phyloP scores from a whole-genome alignment of 106 monocot species.

The Phalaenopsis equestris region DNA sequence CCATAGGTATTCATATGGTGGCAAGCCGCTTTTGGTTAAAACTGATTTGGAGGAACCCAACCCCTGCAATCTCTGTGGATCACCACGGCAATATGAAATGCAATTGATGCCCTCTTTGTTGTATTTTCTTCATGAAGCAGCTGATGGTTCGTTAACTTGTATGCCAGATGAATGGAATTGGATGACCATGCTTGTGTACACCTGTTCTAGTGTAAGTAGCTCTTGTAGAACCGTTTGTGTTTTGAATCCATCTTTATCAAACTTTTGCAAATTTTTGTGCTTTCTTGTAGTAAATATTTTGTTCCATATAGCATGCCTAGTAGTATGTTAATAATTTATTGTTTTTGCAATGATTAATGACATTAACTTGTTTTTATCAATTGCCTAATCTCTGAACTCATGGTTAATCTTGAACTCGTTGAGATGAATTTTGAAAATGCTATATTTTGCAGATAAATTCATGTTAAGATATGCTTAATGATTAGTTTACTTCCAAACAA shows the following conservation, averaged over 20 bases:
- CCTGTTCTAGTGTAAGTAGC: conserved; percentile 63
- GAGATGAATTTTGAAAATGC: not conserved
- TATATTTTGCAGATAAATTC: not conserved
- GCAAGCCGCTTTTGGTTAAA: conserved; percentile 53
- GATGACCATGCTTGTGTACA: conserved; percentile 74
- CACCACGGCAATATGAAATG: conserved; percentile 62
- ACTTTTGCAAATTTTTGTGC: not conserved
- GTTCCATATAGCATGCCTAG: not conserved
- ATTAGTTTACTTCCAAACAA: not conserved
- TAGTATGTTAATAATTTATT: not conserved
- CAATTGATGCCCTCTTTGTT: conserved; percentile 88
- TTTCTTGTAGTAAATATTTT: not conserved
- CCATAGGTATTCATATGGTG: conserved; percentile 68
- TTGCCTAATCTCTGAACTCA: not conserved
- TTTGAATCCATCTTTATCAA: not conserved
- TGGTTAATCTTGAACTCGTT: not conserved
- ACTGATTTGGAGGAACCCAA: conserved; percentile 26
- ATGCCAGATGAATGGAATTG: conserved; percentile 66
- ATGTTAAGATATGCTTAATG: not conserved
- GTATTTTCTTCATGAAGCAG: conserved; percentile 79
- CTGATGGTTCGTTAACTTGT: conserved; percentile 27
- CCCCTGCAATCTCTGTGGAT: conserved; percentile 57
- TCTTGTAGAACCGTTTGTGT: not conserved
- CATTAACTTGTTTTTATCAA: not conserved
- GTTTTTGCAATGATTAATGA: not conserved